Base-by-base conservation (phyloP, 805 yeast genomes). In the Lipomyces starkeyi region DNA sequence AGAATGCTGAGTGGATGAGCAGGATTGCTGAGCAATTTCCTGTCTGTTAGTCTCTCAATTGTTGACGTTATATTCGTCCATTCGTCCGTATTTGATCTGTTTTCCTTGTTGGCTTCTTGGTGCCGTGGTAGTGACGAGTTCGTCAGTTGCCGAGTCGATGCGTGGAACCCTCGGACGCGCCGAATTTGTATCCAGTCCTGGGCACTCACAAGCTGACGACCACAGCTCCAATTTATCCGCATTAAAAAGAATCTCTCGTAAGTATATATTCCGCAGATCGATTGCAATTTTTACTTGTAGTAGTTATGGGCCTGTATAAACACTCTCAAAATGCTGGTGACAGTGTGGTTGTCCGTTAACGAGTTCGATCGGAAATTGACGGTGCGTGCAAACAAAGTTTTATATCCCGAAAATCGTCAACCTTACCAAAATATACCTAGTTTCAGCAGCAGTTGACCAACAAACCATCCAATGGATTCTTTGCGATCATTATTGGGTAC, bases 1-100 rank as follows among this genome's bases (percentile, higher is more conserved):
- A 95, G 82, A 62, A 93, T 94, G 2, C 97, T 97, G 53, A 95
- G 86, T 6, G 99, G 99, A 78, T 95, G 98, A 71, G 87, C 80
- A 25, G 87, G 85, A 68, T 91, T 81, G 59, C 86, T 82, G 77
- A 94, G 97, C 32, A 94, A 80, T 61, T 90, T 85, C 69, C 97
- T 83, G 29, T 87, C 89, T 0, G 93, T 87, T 37, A 91, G 80
- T 3, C 83, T 84, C 11, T 88, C 74, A 55, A 95, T 92, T 49
- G 89, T 83, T 1, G 88, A 88, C 0, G 97, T 91, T 0, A 91
- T 89, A 75, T 95, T 95, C 1, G 98, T 92, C 90, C 91, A 87
- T 52, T 86, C 89, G 76, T 93, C 97, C 0, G 88, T 43, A 43
- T 8, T n/a, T 43, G 8, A n/a, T 7, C 20, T n/a, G 74, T 87